Percentiles rank a stretch among this genome's conserved stretches.
Conservation (phyloP, 208 protist species). For the Crithidia bombi region DNA sequence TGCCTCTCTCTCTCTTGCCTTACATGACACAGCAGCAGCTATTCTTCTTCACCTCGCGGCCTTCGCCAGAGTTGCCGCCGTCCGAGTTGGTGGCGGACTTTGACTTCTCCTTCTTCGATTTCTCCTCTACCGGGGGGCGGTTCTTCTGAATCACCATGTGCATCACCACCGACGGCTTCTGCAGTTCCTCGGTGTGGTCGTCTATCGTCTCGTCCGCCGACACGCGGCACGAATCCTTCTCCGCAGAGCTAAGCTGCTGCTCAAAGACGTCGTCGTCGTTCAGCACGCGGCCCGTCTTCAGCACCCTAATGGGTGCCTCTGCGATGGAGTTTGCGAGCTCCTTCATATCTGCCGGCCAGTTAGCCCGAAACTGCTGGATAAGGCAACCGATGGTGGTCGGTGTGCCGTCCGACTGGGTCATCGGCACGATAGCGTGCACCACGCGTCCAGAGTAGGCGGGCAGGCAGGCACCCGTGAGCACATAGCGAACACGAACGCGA, state of each 20-base stretch:
- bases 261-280: conserved; percentile 38
- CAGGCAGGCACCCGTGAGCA: conserved; percentile 74
- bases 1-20: background rate
- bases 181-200: conserved; percentile 26
- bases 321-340: conserved; percentile 56
- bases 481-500: conserved; percentile 59
- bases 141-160: conserved; percentile 64
- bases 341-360: conserved; percentile 67
- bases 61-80: conserved; percentile 26
- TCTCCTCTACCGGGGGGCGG: conserved; percentile 3
- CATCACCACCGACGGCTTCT: conserved; percentile 51
- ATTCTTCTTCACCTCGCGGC: conserved; percentile 37
- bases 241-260: conserved; percentile 41
- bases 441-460: conserved; percentile 61
- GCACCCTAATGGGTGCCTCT: conserved; percentile 47
- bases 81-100: conserved; percentile 22
- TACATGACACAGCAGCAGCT: conserved; percentile 63
- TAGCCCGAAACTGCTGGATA: conserved; percentile 48
- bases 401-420: conserved; percentile 43
- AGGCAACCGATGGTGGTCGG: conserved; percentile 53
- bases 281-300: conserved; percentile 71
- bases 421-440: conserved; percentile 55
- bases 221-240: conserved; percentile 36
- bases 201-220: conserved; percentile 12
- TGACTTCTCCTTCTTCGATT: conserved; percentile 30